phyloP scores from a whole-genome alignment of 2,329 filamentous ascomycete genomes.

The Clonostachys solani region DNA sequence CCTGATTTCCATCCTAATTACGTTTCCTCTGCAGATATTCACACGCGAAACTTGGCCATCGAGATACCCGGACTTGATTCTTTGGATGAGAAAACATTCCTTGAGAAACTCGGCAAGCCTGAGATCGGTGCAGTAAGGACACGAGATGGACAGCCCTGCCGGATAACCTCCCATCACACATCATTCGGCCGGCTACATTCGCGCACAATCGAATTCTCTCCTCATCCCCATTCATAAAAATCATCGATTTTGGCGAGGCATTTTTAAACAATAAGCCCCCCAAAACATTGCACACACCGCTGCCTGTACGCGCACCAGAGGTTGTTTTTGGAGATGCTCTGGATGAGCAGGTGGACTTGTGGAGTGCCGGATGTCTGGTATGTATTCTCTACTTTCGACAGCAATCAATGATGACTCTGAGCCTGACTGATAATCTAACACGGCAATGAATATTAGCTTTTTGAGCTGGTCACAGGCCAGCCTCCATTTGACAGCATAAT shows the following conservation, averaged over 20 bases:
- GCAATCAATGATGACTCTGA: neutral
- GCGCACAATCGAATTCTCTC: neutral
- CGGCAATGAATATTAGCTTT: conserved; percentile 4
- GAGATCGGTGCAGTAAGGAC: conserved; percentile 4
- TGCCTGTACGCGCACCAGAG: conserved; percentile 11
- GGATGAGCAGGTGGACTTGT: conserved; percentile 11
- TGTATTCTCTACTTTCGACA: neutral
- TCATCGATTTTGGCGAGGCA: conserved; percentile 13
- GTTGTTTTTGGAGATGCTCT: conserved; percentile 10
- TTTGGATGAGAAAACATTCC: conserved; percentile 4
- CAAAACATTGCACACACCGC: conserved; percentile 7
- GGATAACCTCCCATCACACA: conserved; percentile 3
- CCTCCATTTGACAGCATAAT: conserved; percentile 12
- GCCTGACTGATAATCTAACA: neutral
- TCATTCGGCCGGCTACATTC: conserved; percentile 6
- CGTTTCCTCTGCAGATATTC: conserved; percentile 6
- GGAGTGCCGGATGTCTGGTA: conserved; percentile 13
- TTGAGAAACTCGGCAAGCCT: conserved; percentile 4
- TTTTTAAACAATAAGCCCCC: conserved; percentile 6
- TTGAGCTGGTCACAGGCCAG: conserved; percentile 15
- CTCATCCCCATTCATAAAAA: conserved; percentile 5
- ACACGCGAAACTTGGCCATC: conserved; percentile 9
- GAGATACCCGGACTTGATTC: neutral
- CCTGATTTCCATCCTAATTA: neutral
- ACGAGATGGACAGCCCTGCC: neutral